Evolutionary conservation across 352 stramenopile genomes (phyloP), one percentile per base, ranked within the genome.

Genomic region (Pythium biforme): DNA sequence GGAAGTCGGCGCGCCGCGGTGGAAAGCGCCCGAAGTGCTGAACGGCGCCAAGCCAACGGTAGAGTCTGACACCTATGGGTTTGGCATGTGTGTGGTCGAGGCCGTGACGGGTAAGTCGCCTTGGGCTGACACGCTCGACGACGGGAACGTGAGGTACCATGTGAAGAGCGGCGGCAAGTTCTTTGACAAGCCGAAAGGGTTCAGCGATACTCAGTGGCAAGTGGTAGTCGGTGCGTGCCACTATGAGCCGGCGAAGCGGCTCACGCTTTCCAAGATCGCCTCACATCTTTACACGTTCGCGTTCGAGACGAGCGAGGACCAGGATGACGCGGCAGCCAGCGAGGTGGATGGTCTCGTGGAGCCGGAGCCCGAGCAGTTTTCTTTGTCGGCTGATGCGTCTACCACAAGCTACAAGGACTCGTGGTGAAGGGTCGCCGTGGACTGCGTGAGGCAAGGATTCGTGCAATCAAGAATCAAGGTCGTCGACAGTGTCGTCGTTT

Each of bases 51-150:
- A 62, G 58, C 66, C 55, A n/a, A 39, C 55, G 2, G 39, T 47
- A 0, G 29, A 41, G 23, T 68, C 69, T 4, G 55, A 81, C n/a
- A 61, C 74, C 0, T 76, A 74, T 33, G 43, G 69, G 29, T 69
- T 77, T 33, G 73, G 66, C 1, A 64, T 80, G 61, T 68, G 55
- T 26, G 52, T 65, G 1, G 54, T 77, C 29, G 73, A 77, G 52
- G 73, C 70, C 1, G 43, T 64, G 25, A 68, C 62, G 5, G 54
- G 54, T 29, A n/a, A 31, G 26, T 53, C 29, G n/a, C 54, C 25
- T 12, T 45, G 9, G 40, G 25, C 2, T n/a, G 41, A 64, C 19
- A 3, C 14, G 26, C 6, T 26, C 22, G 6, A 7, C 4, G 41
- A 53, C 41, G 25, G 33, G 19, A 19, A 25, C 11, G 54, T 61